Base-by-base conservation (phyloP, 2,329 filamentous ascomycete genomes). In the Penicillium sp. region DNA sequence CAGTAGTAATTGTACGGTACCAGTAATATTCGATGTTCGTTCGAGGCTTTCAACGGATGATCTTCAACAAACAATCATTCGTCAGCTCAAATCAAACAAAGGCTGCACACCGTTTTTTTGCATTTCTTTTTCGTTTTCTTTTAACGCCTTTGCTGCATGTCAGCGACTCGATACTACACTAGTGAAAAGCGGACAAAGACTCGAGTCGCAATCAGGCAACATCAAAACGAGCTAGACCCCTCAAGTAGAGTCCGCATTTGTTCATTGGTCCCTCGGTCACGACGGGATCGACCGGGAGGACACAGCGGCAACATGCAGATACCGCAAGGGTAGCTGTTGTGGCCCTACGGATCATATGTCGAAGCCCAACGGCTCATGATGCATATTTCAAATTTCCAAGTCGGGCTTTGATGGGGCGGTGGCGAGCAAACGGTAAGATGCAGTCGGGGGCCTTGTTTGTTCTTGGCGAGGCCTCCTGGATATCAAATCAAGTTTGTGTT, bases 281-380 rank as follows among this genome's bases (percentile, higher is more conserved):
- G 45, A 11, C 16, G 38, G 35, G 36, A 39, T 53, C 23, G 30
- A 46, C 47, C 41, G 29, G 47, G 35, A 39, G 60, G 55, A 44
- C 52, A 56, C 44, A 34, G 26, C 58, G 56, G 60, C 34, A 51
- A 19, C 43, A 35, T 53, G 52, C 56, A 62, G 57, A 39, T 49
- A 40, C 14, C 27, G 27, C 35, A 56, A 36, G 48, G 48, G 35
- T 38, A 42, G 41, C 23, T 23, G 23, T 47, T 10, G 16, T 57
- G 45, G 27, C 34, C 41, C 27, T 50, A 34, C 26, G 30, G 38
- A 40, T 47, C 38, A 42, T 39, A 40, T 36, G 35, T 40, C 13
- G 19, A 35, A 47, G 14, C 14, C 36, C 50, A 41, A 41, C 36
- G 29, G 36, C 6, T 19, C 18, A 16, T n/a, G 2, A 14, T 47